A percentile compares a stretch with the other conserved stretches of the same genome.
Evolutionary conservation across 2,329 filamentous ascomycete genomes (phyloP).

Genomic region (Raffaelea albimanens): DNA sequence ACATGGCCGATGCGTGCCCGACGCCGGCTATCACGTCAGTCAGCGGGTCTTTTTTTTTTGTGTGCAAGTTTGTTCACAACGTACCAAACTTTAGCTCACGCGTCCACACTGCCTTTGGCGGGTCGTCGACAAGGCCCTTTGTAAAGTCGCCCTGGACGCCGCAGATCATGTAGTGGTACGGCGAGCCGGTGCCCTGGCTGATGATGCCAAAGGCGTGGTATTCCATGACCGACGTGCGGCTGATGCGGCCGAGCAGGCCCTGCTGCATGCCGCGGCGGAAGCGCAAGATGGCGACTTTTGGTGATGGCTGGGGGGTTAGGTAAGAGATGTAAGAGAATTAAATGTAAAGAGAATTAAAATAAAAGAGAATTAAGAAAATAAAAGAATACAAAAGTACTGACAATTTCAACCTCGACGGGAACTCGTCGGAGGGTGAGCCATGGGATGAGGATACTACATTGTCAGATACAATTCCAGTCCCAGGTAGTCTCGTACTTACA

Average conservation of each 20-base stretch:
- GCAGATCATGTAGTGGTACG: constrained; percentile 31
- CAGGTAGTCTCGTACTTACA: too few species aligned
- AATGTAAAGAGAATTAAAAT: not conserved
- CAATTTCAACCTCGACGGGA: too few species aligned
- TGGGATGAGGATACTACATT: too few species aligned
- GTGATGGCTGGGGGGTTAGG: constrained; percentile 26
- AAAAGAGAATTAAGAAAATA: not conserved
- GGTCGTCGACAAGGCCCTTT: constrained; percentile 26
- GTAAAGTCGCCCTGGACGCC: constrained; percentile 33
- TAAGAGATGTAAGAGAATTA: too few species aligned
- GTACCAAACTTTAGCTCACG: constrained; percentile 30
- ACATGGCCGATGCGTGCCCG: too few species aligned
- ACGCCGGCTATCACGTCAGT: too few species aligned
- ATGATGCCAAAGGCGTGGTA: constrained; percentile 33
- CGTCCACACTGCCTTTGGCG: constrained; percentile 29
- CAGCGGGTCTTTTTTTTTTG: too few species aligned
- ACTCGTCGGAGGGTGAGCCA: too few species aligned
- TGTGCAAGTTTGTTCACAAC: too few species aligned
- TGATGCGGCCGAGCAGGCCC: constrained; percentile 29
- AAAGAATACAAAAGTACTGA: constrained; percentile 6
- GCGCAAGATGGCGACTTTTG: constrained; percentile 28
- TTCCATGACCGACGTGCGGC: constrained; percentile 31
- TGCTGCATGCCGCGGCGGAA: constrained; percentile 32
- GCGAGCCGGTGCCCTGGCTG: constrained; percentile 26
- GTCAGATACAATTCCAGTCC: too few species aligned